Base-by-base conservation (phyloP, 2,329 filamentous ascomycete species). In the Diaporthe vexans region DNA sequence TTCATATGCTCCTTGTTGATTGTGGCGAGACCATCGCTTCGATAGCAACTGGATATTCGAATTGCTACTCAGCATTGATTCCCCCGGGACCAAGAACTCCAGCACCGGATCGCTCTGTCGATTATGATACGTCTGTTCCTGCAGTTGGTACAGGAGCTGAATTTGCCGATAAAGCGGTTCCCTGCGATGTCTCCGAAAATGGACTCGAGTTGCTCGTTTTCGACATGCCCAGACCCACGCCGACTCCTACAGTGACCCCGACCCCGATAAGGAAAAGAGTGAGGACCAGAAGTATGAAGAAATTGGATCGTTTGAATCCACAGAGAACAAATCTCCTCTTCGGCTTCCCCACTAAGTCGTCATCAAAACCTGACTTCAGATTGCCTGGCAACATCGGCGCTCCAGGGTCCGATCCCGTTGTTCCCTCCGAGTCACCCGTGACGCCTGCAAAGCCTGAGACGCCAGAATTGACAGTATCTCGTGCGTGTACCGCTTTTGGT, bases 231-330 rank as follows among this genome's bases (percentile, higher is more conserved):
- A 59, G 43, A 10, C 68, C 68, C 29, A 71, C 68, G 56, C 68
- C 68, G n/a, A 71, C 68, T 21, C 68, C 68, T 19, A 71, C 52
- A 15, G 68, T 54, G 26, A 71, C 68, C 33, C 56, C 68, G n/a
- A 51, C 68, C 19, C 43, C 68, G 17, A 59, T 46, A 40, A 71
- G 26, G 26, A 71, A 71, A 9, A 71, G 29, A 21, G 51, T 1
- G 5, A 71, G 56, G 2, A 71, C 68, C 29, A 71, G 21, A 10
- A 71, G 21, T 11, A 71, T 29, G 26, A 52, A 71, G 54, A 61
- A 59, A 29, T 71, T 71, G 21, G 68, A 71, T 35, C 46, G 43
- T 21, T 40, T 52, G 29, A 71, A 52, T 21, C 68, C 68, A 7
- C 68, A 71, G 19, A 71, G 56, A 10, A 59, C 9, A 35, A 71